A percentile compares a stretch with the other conserved stretches of the same genome.
Evolutionary conservation across 495 filamentous ascomycete genomes (phyloP).

Genomic region (Trypethelium eluteriae): DNA sequence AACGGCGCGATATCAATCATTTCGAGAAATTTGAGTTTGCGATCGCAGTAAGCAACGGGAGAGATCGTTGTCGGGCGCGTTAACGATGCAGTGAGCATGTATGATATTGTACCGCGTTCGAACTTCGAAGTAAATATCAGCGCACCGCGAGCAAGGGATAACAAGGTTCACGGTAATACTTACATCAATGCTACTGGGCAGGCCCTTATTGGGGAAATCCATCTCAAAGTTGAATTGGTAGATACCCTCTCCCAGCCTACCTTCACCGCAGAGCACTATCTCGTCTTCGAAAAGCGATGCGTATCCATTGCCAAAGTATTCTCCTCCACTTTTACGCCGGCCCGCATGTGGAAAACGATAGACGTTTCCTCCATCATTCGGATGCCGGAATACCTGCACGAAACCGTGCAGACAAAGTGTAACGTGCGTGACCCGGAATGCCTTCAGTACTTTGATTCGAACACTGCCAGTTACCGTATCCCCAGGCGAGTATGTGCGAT

Average conservation of each 20-base stretch:
- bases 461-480: conserved; percentile 66
- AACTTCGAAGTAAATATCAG: conserved; percentile 50
- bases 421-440: conserved; percentile 82
- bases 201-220: conserved; percentile 62
- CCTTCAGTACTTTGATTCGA: conserved; percentile 69
- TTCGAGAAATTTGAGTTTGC: conserved; percentile 71
- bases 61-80: conserved; percentile 84
- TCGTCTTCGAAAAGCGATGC: conserved; percentile 88
- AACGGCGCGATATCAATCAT: conserved; percentile 52
- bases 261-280: conserved; percentile 80
- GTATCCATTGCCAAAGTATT: conserved; percentile 75
- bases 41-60: conserved; percentile 67
- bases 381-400: conserved; percentile 78
- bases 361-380: conserved; percentile 56
- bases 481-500: conserved; percentile 70
- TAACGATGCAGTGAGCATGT: conserved; percentile 79
- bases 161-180: conserved; percentile 30
- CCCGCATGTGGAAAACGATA: conserved; percentile 45
- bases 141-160: conserved; percentile 17
- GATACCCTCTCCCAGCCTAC: conserved; percentile 70
- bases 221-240: conserved; percentile 94
- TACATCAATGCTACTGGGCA: conserved; percentile 93
- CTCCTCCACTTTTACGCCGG: conserved; percentile 49
- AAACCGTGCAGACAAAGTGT: conserved; percentile 80
- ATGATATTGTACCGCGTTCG: conserved; percentile 86